These are phyloP conservation scores for Gymnopilus junonius DNA, from an alignment of 768 basidiomycete species.

Conservation along the genomic window DNA sequence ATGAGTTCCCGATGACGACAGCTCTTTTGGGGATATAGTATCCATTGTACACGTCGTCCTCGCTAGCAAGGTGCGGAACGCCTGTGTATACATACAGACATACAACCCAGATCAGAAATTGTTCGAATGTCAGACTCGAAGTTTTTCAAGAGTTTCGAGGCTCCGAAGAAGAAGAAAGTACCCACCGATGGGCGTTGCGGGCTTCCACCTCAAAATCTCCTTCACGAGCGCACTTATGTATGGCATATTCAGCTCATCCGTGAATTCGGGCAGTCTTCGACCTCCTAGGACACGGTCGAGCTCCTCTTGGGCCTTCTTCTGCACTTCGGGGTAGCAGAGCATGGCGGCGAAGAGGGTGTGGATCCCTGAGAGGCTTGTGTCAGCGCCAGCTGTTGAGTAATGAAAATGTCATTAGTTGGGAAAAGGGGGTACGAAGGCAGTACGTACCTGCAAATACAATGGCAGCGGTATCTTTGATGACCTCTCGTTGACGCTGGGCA, in stretches of 20 bases:
- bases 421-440: background rate
- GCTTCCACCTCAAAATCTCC: constrained; percentile 41
- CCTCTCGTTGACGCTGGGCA: constrained; percentile 18
- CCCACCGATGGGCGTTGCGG: constrained; percentile 34
- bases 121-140: too few relatives aligned
- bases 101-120: background rate
- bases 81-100: constrained; percentile 26
- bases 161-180: background rate
- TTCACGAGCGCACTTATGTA: constrained; percentile 41
- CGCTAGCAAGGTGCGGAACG: constrained; percentile 35
- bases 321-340: constrained; percentile 41
- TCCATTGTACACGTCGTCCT: constrained; percentile 51
- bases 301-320: constrained; percentile 41
- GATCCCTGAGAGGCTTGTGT: constrained; percentile 31
- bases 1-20: constrained; percentile 38
- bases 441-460: constrained; percentile 37
- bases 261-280: constrained; percentile 39
- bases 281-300: constrained; percentile 42
- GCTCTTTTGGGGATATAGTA: constrained; percentile 48
- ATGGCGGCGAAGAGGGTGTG: constrained; percentile 42
- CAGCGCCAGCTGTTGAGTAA: constrained; percentile 33
- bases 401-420: constrained; percentile 3
- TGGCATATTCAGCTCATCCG: constrained; percentile 39
- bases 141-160: too few relatives aligned
- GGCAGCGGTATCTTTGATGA: constrained; percentile 44